Percentiles rank a stretch among this genome's conserved stretches.
Evolutionary conservation across 2,329 filamentous ascomycete genomes (phyloP).

Genomic region (Monilinia vaccinii-corymbosi): DNA sequence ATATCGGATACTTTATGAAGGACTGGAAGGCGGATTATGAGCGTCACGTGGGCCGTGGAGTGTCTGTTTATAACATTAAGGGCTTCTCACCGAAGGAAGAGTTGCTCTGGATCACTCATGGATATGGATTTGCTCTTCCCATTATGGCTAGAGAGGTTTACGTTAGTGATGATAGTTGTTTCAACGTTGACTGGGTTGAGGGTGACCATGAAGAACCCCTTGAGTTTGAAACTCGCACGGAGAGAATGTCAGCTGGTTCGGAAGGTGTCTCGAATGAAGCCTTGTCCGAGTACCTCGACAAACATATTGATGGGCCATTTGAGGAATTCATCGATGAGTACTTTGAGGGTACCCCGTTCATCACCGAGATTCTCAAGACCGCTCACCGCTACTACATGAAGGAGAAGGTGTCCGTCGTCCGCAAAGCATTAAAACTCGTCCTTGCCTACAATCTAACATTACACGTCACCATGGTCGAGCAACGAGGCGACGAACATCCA

Average conservation of each 20-base stretch:
- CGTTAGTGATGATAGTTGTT: slow-evolving; percentile 85
- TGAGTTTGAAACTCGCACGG: slow-evolving; percentile 78
- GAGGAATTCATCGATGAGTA: slow-evolving; percentile 93
- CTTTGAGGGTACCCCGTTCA: slow-evolving; percentile 89
- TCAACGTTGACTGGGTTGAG: slow-evolving; percentile 91
- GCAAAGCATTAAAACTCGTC: slow-evolving; percentile 90
- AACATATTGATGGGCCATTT: slow-evolving; percentile 86
- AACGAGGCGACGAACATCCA: slow-evolving; percentile 68
- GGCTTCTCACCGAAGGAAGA: slow-evolving; percentile 61
- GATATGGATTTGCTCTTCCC: slow-evolving; percentile 86
- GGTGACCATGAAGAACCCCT: slow-evolving; percentile 64
- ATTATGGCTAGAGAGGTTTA: slow-evolving; percentile 92
- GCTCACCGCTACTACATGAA: slow-evolving; percentile 88
- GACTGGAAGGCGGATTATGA: slow-evolving; percentile 98
- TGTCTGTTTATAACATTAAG: slow-evolving; percentile 93
- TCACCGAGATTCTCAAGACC: slow-evolving; percentile 94
- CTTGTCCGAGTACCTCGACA: slow-evolving; percentile 86
- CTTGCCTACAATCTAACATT: slow-evolving; percentile 92
- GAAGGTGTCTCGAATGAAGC: slow-evolving; percentile 76
- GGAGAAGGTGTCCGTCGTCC: slow-evolving; percentile 80
- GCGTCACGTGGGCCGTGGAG: slow-evolving; percentile 75
- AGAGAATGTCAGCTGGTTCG: slow-evolving; percentile 79
- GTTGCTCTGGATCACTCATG: slow-evolving; percentile 87
- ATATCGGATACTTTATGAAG: slow-evolving; percentile 98
- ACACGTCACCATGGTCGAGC: slow-evolving; percentile 91